Evolutionary conservation across 371 early-diverging fungal species (phyloP).

Genomic region (Ordospora pajunii): DNA sequence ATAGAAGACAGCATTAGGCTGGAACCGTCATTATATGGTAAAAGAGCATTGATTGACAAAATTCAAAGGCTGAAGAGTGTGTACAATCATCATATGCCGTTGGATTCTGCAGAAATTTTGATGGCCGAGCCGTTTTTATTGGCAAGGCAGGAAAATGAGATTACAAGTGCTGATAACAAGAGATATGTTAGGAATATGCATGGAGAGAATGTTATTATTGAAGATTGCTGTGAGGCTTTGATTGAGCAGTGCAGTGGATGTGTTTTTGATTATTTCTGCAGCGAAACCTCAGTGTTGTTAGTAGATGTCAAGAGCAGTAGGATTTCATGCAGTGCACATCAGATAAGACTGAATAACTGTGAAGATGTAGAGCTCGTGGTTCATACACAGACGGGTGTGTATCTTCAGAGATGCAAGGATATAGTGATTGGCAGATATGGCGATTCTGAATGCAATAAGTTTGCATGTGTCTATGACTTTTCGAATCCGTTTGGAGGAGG

Average conservation of each 20-base stretch:
- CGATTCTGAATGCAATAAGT: not conserved
- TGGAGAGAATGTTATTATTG: not conserved
- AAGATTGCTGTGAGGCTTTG: not conserved
- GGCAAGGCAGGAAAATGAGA: not conserved
- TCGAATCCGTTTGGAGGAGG: slow-evolving; percentile 12
- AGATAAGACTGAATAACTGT: slow-evolving; percentile 31
- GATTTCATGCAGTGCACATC: slow-evolving; percentile 19
- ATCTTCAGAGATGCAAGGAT: not conserved
- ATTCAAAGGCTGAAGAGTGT: not conserved
- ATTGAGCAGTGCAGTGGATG: not conserved
- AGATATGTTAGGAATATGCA: not conserved
- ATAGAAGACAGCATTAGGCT: not conserved
- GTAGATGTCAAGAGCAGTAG: slow-evolving; percentile 17
- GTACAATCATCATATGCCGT: not conserved
- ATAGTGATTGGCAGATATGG: slow-evolving; percentile 11
- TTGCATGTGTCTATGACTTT: slow-evolving; percentile 19
- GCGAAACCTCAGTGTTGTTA: slow-evolving; percentile 4
- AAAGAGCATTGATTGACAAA: not conserved
- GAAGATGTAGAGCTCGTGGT: slow-evolving; percentile 7
- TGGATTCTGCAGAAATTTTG: not conserved
- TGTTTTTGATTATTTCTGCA: not conserved
- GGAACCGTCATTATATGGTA: not conserved
- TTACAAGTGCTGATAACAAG: not conserved
- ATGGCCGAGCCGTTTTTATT: not conserved
- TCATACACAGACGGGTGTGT: slow-evolving; percentile 9